Evolutionary conservation across 176 grass and related monocot genomes (phyloP), one percentile per base, ranked within the genome.

Genomic region (Juncus inflexus): DNA sequence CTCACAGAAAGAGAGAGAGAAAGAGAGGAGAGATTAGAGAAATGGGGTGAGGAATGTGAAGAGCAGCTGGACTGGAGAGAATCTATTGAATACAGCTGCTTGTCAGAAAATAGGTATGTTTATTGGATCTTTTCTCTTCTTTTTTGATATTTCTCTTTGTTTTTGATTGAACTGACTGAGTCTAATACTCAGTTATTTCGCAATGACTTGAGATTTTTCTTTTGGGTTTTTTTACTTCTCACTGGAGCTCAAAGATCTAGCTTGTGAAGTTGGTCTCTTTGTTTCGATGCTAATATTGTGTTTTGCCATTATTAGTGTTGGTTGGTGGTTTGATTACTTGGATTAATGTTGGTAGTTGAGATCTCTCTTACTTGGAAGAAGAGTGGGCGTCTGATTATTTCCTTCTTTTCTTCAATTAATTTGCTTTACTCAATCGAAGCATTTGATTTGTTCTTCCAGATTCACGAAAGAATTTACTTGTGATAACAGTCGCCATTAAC

Each of bases 61-160:
- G 19, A 43, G 68, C 68, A 71, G 68, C 68, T 71, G 35, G 66
- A 47, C 43, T 47, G 4, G 6, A 6, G 42, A 55, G 67, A 39
- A 58, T 71, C 52, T 58, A 45, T 47, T 47, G 43, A 58, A 58
- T 55, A 47, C 36, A 59, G 50, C 66, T 69, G 66, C 66, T 56
- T 69, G 35, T 59, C 68, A 59, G 68, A 35, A 59, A 71, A 58
- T 60, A 10, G 68, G 68, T 71, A 71, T 35, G 54, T 71, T 71
- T 60, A 3, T 71, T 71, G 53, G 68, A 58, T 56, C 52, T 43
- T 35, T 71, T 71, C 14, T 40, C 63, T 50, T 65, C 5, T 7
- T 2, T 49, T 66, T 49, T 47, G 7, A 8, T 2, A 2, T 49
- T 52, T 35, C n/a, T 68, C 3, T 12, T 55, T 55, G 66, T 14